Percentiles rank a stretch among this genome's conserved stretches.
phyloP scores from a whole-genome alignment of 2,329 filamentous ascomycete species.

The Neonectria faginata region DNA sequence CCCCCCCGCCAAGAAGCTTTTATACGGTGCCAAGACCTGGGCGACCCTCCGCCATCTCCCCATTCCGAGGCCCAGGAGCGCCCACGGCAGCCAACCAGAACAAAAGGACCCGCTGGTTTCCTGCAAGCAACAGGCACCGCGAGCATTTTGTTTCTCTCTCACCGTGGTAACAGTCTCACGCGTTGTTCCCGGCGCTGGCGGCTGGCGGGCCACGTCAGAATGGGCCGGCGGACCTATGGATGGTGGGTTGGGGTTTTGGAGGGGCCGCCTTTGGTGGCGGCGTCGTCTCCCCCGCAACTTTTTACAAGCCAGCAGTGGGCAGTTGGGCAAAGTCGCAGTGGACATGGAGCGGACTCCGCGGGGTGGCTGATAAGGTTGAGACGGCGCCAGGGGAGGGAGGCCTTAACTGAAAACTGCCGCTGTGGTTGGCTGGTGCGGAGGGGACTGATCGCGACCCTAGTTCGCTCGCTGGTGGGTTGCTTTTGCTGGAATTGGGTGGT shows the following conservation, averaged over 20 bases:
- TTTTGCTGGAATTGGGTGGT: constrained; percentile 8
- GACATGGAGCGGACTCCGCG: constrained; percentile 31
- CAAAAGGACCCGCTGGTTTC: not conserved
- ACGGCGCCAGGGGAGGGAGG: constrained; percentile 29
- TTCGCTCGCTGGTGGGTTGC: constrained; percentile 1
- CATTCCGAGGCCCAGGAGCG: not conserved
- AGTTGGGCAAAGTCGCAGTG: not conserved
- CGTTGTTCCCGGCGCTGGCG: constrained; percentile 6
- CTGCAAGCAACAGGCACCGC: not conserved
- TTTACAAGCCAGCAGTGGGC: constrained; percentile 10
- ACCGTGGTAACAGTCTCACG: not conserved
- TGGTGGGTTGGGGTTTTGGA: constrained; percentile 26
- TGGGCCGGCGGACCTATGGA: constrained; percentile 2
- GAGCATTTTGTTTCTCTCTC: not conserved
- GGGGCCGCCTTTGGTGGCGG: not conserved
- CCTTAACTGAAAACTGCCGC: constrained; percentile 13
- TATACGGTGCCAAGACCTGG: constrained; percentile 3
- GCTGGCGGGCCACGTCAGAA: constrained; percentile 27
- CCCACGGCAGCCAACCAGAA: not conserved
- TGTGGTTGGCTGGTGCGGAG: constrained; percentile 9
- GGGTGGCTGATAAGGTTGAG: constrained; percentile 43
- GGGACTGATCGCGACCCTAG: constrained; percentile 1
- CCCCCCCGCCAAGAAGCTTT: not conserved
- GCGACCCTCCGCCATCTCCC: not conserved
- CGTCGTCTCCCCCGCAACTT: constrained; percentile 14